A percentile compares a stretch with the other conserved stretches of the same genome.
These are phyloP conservation scores for Dactylellina parvicollis DNA, from an alignment of 2,329 filamentous ascomycete species.

Conservation along the genomic window DNA sequence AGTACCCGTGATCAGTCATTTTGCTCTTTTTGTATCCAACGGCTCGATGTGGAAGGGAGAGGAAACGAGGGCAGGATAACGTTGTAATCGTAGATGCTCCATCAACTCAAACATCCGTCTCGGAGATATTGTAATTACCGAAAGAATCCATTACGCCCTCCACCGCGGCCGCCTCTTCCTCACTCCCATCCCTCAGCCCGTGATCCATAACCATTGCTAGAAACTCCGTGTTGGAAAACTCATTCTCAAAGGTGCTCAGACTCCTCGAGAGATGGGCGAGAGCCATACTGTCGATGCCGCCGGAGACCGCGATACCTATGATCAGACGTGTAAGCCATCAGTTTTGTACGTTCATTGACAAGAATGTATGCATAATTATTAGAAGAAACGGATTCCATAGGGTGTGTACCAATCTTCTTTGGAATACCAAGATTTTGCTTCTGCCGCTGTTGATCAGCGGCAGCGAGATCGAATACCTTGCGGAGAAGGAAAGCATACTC, in stretches of 20 bases:
- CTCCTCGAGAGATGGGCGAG: conserved; percentile 77
- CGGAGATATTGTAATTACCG: background rate
- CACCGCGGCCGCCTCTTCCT: conserved; percentile 67
- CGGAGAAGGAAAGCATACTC: conserved; percentile 22
- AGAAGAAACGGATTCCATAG: too few relatives aligned
- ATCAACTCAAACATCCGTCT: background rate
- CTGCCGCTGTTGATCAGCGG: background rate
- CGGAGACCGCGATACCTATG: conserved; percentile 85
- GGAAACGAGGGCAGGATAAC: too few relatives aligned
- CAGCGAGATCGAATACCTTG: background rate
- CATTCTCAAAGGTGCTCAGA: conserved; percentile 57
- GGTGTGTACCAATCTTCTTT: conserved; percentile 29
- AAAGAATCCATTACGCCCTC: conserved; percentile 56
- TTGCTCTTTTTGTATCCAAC: background rate
- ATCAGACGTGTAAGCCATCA: too few relatives aligned
- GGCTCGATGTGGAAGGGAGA: background rate
- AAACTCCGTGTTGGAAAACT: conserved; percentile 23
- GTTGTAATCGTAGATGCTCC: too few relatives aligned
- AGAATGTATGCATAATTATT: too few relatives aligned
- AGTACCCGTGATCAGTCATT: background rate
- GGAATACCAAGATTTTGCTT: conserved; percentile 22
- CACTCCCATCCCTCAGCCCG: conserved; percentile 67
- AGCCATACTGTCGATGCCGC: conserved; percentile 98
- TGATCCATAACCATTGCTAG: conserved; percentile 65
- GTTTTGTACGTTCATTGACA: too few relatives aligned